Conservation (phyloP, 2,329 filamentous ascomycete species). For the Microcera coccophila region DNA sequence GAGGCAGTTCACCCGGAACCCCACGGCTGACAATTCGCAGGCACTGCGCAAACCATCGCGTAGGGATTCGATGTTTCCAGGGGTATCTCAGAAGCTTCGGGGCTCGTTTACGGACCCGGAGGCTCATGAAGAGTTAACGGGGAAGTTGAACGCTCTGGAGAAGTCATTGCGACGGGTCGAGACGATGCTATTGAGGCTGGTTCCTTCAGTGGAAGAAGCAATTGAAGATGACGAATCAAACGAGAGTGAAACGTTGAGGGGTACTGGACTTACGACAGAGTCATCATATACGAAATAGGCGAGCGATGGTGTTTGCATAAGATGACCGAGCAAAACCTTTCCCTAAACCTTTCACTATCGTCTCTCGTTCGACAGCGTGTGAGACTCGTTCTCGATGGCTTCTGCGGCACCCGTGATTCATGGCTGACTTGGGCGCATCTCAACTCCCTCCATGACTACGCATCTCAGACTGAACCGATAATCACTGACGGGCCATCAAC, state of each 20-base stretch:
- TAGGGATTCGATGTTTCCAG: slow-evolving; percentile 56
- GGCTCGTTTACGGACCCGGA: slow-evolving; percentile 46
- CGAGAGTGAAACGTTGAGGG: slow-evolving; percentile 28
- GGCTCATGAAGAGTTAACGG: slow-evolving; percentile 42
- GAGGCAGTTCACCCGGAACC: slow-evolving; percentile 50
- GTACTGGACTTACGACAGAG: slow-evolving; percentile 28
- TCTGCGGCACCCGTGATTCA: too few relatives aligned
- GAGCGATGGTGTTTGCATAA: slow-evolving; percentile 5
- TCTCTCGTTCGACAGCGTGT: too few relatives aligned
- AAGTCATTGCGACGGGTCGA: slow-evolving; percentile 47
- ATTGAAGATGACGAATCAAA: slow-evolving; percentile 25
- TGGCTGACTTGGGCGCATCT: too few relatives aligned
- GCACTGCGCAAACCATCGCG: slow-evolving; percentile 36
- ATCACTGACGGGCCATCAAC: too few relatives aligned
- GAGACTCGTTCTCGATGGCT: too few relatives aligned
- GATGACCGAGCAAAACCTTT: too few relatives aligned
- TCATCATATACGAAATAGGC: slow-evolving; percentile 24
- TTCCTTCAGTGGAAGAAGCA: slow-evolving; percentile 28
- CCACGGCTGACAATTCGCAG: slow-evolving; percentile 34
- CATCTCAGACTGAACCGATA: too few relatives aligned
- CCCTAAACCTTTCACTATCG: too few relatives aligned
- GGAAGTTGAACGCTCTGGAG: slow-evolving; percentile 49
- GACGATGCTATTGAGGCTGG: slow-evolving; percentile 40
- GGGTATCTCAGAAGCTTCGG: slow-evolving; percentile 45
- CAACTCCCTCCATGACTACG: too few relatives aligned